These are phyloP conservation scores for Penicillium sp. DNA, from an alignment of 2,329 filamentous ascomycete genomes.

Conservation along the genomic window DNA sequence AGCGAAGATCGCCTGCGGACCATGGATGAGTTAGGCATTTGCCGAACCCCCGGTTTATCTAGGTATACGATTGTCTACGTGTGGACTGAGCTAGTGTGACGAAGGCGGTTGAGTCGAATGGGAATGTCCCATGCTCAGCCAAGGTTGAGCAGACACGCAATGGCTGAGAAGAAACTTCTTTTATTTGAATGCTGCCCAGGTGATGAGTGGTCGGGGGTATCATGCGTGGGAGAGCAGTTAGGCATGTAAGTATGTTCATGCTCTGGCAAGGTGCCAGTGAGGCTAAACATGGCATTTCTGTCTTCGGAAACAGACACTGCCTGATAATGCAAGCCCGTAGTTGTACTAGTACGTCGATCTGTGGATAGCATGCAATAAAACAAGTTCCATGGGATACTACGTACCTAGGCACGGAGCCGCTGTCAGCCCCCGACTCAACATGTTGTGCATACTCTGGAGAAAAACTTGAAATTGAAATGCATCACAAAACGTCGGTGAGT, in stretches of 20 bases:
- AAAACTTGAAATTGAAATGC: slow-evolving; percentile 1
- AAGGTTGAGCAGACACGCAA: no score
- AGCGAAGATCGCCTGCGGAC: neutral
- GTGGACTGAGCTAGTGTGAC: neutral
- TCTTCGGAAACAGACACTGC: neutral
- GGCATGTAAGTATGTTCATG: no score
- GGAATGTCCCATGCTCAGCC: neutral
- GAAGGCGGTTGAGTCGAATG: neutral
- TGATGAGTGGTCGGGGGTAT: no score
- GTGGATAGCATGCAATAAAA: neutral
- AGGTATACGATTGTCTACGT: neutral
- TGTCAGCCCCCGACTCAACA: neutral
- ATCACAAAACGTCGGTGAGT: neutral
- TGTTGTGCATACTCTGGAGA: neutral
- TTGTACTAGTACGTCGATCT: neutral
- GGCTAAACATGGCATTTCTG: neutral
- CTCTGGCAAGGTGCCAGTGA: neutral
- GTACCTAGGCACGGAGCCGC: neutral
- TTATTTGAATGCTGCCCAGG: no score
- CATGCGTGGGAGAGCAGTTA: no score
- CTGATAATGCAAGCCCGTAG: neutral
- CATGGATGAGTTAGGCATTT: neutral
- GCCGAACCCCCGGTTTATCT: neutral
- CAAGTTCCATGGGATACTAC: neutral
- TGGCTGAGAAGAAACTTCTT: neutral